These are phyloP conservation scores for Akebia trifoliata DNA, from an alignment of 164 flowering plant species.

Conservation along the genomic window DNA sequence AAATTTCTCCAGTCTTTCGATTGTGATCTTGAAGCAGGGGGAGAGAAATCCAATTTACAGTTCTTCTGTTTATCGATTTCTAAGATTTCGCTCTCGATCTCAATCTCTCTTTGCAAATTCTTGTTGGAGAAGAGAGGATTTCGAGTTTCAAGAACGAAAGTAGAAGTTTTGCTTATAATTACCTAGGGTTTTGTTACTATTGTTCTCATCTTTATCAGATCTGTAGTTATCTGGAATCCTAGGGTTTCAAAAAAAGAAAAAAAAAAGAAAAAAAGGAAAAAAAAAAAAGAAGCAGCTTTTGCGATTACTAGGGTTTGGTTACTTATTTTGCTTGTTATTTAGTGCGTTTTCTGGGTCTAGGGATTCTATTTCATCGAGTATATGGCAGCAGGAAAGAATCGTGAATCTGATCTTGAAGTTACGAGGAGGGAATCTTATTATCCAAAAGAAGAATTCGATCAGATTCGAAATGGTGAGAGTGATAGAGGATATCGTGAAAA, in stretches of 20 bases:
- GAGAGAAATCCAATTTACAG: no score
- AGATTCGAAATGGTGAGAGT: constrained; percentile 25
- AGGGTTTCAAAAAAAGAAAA: neutral
- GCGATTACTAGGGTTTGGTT: constrained; percentile 1
- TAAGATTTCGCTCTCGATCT: constrained; percentile 2
- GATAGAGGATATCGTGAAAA: constrained; percentile 18
- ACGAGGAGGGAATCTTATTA: constrained; percentile 33
- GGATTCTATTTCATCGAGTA: constrained; percentile 6
- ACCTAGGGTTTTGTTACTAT: neutral
- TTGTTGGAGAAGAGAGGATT: neutral
- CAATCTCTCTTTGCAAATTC: neutral
- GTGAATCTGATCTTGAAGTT: constrained; percentile 39
- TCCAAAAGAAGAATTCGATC: constrained; percentile 38
- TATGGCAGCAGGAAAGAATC: constrained; percentile 82
- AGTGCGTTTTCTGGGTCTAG: constrained; percentile 10
- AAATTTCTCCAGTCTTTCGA: neutral
- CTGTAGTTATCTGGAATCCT: neutral
- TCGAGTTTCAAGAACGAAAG: neutral
- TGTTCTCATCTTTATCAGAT: neutral
- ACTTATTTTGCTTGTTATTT: constrained; percentile 2
- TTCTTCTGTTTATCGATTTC: neutral
- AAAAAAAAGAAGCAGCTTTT: neutral
- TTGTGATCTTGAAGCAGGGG: neutral
- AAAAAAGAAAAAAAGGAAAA: neutral
- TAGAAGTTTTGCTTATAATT: neutral